Conservation (phyloP, 2,329 filamentous ascomycete genomes). For the Fusarium armeniacum region DNA sequence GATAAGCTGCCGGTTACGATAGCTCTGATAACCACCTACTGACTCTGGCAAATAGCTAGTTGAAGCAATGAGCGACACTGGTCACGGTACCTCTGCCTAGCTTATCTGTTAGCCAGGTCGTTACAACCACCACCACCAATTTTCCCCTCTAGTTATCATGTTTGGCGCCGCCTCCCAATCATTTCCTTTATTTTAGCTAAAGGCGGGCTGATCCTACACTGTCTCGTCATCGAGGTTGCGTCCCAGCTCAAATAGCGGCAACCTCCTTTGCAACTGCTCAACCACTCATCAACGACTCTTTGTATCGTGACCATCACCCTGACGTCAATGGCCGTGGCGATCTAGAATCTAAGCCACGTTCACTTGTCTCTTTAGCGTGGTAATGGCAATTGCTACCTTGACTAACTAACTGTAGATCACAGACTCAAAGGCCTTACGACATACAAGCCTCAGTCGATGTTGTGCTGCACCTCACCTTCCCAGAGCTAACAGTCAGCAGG, state of each 20-base stretch:
- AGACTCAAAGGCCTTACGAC: slow-evolving; percentile 2
- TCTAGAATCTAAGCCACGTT: slow-evolving; percentile 39
- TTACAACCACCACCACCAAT: slow-evolving; percentile 29
- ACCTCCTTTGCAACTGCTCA: slow-evolving; percentile 18
- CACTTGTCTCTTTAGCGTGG: slow-evolving; percentile 20
- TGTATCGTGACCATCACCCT: slow-evolving; percentile 50
- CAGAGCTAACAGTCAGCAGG: slow-evolving; percentile 8
- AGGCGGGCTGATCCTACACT: slow-evolving; percentile 38
- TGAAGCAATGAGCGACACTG: slow-evolving; percentile 18
- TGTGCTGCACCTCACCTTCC: slow-evolving; percentile 6
- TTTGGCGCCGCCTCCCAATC: slow-evolving; percentile 33
- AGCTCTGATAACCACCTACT: slow-evolving; percentile 19
- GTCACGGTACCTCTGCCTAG: slow-evolving; percentile 42
- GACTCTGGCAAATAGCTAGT: slow-evolving; percentile 25
- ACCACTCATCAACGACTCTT: slow-evolving; percentile 23
- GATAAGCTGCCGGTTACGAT: slow-evolving; percentile 8
- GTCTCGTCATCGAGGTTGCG: slow-evolving; percentile 33
- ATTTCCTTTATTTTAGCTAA: slow-evolving; percentile 6
- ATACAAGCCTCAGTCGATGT: slow-evolving; percentile 7
- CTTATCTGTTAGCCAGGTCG: slow-evolving; percentile 33
- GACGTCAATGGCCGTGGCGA: slow-evolving; percentile 49
- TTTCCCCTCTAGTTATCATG: not conserved
- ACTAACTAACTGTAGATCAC: slow-evolving; percentile 9
- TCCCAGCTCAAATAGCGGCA: slow-evolving; percentile 24
- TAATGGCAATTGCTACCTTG: slow-evolving; percentile 2